Conservation (phyloP, 75 land plant species). For the Pinus tabuliformis region DNA sequence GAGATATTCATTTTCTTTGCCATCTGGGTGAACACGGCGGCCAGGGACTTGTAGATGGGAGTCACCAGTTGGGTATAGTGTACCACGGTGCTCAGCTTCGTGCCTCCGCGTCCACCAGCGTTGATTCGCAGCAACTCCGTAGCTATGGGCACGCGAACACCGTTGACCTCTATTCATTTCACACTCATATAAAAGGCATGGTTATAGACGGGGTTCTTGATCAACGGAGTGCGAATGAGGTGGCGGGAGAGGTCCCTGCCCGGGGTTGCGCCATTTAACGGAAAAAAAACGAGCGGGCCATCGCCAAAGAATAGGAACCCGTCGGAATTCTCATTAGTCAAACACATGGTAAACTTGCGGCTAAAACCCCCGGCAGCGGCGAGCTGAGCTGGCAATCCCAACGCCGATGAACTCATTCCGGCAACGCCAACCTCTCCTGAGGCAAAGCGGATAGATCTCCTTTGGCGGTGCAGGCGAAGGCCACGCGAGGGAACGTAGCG, state of each 20-base stretch:
- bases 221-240: slow-evolving; percentile 10
- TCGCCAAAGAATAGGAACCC: background rate
- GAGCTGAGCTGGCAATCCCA: slow-evolving; percentile 25
- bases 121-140: background rate
- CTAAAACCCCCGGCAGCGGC: background rate
- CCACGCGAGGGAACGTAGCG: slow-evolving; percentile 16
- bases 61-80: slow-evolving; percentile 3
- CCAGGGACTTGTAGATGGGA: background rate
- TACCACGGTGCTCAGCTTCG: background rate
- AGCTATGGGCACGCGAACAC: background rate
- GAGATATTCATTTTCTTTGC: background rate
- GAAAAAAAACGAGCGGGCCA: background rate
- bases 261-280: background rate
- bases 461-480: slow-evolving; percentile 28
- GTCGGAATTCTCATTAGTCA: too few relatives aligned
- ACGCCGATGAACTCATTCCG: slow-evolving; percentile 10
- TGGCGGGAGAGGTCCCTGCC: background rate
- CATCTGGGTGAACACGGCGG: background rate
- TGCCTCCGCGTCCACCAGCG: too few relatives aligned
- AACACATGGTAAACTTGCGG: too few relatives aligned
- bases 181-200: background rate
- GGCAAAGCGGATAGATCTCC: too few relatives aligned
- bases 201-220: background rate
- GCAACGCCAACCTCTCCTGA: slow-evolving; percentile 12
- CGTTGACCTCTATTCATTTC: background rate